Percentiles rank a stretch among this genome's conserved stretches.
Evolutionary conservation across 306 rosid species (phyloP).

Genomic region (Sophora flavescens): DNA sequence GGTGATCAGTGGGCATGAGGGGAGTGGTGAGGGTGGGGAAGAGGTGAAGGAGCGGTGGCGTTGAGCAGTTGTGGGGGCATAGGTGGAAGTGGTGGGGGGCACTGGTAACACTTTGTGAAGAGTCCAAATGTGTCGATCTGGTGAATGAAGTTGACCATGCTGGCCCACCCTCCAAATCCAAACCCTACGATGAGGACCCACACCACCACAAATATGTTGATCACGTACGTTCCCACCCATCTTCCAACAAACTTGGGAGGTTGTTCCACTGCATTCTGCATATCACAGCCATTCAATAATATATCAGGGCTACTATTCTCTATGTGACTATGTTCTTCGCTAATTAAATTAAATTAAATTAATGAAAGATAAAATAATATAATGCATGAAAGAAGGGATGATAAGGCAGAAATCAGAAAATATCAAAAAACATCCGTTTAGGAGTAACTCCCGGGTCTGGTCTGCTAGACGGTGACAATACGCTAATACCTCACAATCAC

Average conservation of each 20-base stretch:
- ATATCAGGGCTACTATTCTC: neutral
- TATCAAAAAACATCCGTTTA: neutral
- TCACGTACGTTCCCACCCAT: constrained; percentile 79
- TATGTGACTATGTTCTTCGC: no score
- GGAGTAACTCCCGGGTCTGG: constrained; percentile 49
- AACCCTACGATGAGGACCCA: constrained; percentile 94
- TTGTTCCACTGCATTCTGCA: constrained; percentile 95
- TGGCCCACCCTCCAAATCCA: constrained; percentile 99
- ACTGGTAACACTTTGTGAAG: constrained; percentile 96
- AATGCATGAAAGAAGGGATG: no score
- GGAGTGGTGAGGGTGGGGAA: constrained; percentile 48
- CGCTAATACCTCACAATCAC: constrained; percentile 53
- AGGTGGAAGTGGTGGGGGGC: constrained; percentile 62
- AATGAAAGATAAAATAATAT: neutral
- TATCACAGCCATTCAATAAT: constrained; percentile 40
- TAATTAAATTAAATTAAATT: neutral
- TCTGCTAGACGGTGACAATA: constrained; percentile 67
- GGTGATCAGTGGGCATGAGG: constrained; percentile 26
- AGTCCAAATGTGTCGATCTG: constrained; percentile 95
- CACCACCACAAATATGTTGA: constrained; percentile 80
- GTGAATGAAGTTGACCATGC: constrained; percentile 83
- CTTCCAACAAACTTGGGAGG: constrained; percentile 87
- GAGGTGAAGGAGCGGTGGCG: constrained; percentile 69
- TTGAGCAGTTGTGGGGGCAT: constrained; percentile 53
- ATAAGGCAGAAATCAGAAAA: neutral